A percentile compares a stretch with the other conserved stretches of the same genome.
Conservation (phyloP, 345 rosid genomes). For the Orychophragmus violaceus region DNA sequence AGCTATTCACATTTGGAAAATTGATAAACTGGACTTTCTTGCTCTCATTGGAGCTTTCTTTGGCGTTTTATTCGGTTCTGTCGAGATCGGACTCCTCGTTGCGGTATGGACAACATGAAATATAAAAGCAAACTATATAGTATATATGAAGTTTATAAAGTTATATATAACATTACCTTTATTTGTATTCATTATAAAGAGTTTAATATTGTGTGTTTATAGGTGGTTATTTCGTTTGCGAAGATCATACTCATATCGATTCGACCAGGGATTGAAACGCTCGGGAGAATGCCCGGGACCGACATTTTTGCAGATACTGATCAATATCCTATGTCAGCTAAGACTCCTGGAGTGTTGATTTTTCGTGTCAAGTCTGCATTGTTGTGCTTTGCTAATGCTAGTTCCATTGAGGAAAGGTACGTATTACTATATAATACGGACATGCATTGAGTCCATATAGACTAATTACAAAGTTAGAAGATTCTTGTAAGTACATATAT, state of each 20-base stretch:
- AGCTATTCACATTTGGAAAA: slow-evolving; percentile 61
- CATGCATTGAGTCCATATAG: neutral
- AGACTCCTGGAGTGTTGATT: slow-evolving; percentile 46
- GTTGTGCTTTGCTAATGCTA: slow-evolving; percentile 88
- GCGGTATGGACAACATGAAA: slow-evolving; percentile 40
- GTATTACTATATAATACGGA: neutral
- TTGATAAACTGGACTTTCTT: slow-evolving; percentile 81
- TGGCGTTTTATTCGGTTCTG: slow-evolving; percentile 72
- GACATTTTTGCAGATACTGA: slow-evolving; percentile 47
- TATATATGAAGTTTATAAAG: neutral
- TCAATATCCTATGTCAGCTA: slow-evolving; percentile 78
- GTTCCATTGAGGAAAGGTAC: slow-evolving; percentile 54
- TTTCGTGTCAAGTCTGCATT: slow-evolving; percentile 65
- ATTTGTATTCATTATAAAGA: neutral
- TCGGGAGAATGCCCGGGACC: slow-evolving; percentile 66
- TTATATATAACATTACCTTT: neutral
- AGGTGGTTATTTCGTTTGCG: slow-evolving; percentile 75
- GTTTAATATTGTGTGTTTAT: neutral
- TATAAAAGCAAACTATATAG: neutral
- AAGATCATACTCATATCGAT: slow-evolving; percentile 67
- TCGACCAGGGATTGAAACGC: slow-evolving; percentile 65
- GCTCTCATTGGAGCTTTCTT: slow-evolving; percentile 77
- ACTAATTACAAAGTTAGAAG: neutral
- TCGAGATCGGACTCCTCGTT: slow-evolving; percentile 73
- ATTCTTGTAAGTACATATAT: neutral